These are phyloP conservation scores for Orobanche coerulescens DNA, from an alignment of 257 asterid species.

Conservation along the genomic window DNA sequence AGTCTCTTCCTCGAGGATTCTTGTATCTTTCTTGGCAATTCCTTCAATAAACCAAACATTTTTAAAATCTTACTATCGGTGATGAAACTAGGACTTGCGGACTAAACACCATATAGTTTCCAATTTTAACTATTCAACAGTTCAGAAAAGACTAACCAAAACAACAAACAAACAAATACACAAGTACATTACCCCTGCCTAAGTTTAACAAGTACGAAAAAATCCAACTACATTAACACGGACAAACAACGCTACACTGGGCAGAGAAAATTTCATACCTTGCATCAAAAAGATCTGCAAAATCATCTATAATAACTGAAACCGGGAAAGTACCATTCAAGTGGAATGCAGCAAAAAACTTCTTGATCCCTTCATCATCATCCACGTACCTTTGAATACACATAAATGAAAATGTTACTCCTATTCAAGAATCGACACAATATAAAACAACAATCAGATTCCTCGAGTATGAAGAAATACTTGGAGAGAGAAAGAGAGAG, in stretches of 20 bases:
- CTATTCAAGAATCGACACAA: neutral
- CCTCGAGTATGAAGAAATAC: neutral
- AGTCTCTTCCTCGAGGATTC: slow-evolving; percentile 72
- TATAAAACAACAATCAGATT: slow-evolving; percentile 3
- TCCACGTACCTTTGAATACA: slow-evolving; percentile 58
- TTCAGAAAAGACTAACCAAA: neutral
- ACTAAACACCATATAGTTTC: neutral
- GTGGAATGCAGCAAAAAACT: slow-evolving; percentile 87
- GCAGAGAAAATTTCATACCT: slow-evolving; percentile 31
- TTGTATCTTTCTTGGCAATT: slow-evolving; percentile 60
- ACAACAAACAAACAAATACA: neutral
- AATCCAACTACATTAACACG: neutral
- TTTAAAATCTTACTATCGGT: neutral
- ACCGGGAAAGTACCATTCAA: slow-evolving; percentile 48
- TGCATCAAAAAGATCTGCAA: slow-evolving; percentile 63
- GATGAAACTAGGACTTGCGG: neutral
- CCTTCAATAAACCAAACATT: slow-evolving; percentile 32
- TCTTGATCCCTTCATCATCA: slow-evolving; percentile 72
- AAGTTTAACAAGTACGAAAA: neutral
- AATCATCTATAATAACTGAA: slow-evolving; percentile 66
- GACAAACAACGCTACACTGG: neutral
- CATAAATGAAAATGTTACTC: neutral
- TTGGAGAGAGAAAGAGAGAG: neutral
- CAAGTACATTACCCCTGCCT: neutral
- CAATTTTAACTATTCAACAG: neutral